These are phyloP conservation scores for Ophiostoma sp. DNA, from an alignment of 2,329 filamentous ascomycete species.

Conservation along the genomic window DNA sequence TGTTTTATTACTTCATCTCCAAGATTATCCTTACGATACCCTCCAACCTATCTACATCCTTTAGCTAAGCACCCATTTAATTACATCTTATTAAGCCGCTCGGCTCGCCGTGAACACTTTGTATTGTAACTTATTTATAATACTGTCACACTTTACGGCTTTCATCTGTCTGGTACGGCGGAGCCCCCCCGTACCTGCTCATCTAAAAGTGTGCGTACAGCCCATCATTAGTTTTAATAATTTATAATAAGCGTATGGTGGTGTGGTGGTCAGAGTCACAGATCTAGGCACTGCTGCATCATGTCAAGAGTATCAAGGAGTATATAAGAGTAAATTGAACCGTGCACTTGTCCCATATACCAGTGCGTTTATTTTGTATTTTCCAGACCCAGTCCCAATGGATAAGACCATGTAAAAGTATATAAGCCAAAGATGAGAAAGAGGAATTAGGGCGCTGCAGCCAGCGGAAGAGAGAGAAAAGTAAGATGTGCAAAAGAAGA, in stretches of 20 bases:
- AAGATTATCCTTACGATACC: constrained; percentile 9
- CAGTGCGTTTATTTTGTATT: constrained; percentile 9
- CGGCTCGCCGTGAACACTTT: too few species aligned
- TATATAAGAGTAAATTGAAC: not conserved
- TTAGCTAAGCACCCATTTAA: not conserved
- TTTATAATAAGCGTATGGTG: too few species aligned
- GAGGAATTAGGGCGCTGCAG: not conserved
- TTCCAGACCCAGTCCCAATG: not conserved
- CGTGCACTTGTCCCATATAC: not conserved
- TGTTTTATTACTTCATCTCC: not conserved
- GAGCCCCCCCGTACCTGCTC: too few species aligned
- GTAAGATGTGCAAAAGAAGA: not conserved
- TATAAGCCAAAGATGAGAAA: not conserved
- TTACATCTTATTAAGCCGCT: too few species aligned
- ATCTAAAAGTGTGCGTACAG: too few species aligned
- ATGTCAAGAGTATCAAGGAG: too few species aligned
- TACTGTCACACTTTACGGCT: not conserved
- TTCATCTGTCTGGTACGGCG: not conserved
- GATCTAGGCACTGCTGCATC: too few species aligned
- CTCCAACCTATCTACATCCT: not conserved
- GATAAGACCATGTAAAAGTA: not conserved
- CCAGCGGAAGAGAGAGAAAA: not conserved
- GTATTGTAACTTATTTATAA: too few species aligned
- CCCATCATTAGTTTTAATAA: too few species aligned
- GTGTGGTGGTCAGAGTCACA: too few species aligned